phyloP scores from a whole-genome alignment of 2,329 filamentous ascomycete species.

The Septoria linicola region DNA sequence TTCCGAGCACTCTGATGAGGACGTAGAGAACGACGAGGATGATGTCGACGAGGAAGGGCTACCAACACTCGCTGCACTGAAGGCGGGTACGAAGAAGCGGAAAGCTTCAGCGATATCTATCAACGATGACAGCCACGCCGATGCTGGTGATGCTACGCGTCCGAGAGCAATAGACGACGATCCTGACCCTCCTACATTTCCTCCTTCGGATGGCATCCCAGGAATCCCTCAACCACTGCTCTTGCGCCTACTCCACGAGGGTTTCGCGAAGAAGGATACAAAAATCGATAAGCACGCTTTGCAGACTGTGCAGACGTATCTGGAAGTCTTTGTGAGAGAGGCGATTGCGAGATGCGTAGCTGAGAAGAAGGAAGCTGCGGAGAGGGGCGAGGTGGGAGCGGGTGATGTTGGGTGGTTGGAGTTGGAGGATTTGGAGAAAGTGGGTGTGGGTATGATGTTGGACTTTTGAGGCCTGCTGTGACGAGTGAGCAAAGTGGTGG shows the following conservation, averaged over 20 bases:
- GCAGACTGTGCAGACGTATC: conserved; percentile 73
- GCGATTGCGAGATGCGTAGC: conserved; percentile 76
- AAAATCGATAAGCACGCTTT: conserved; percentile 77
- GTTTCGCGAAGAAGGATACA: conserved; percentile 70
- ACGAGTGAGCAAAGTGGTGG: background rate
- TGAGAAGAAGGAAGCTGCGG: conserved; percentile 56
- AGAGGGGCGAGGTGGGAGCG: conserved; percentile 34
- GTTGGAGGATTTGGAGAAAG: conserved; percentile 86
- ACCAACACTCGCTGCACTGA: conserved; percentile 4
- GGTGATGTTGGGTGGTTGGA: conserved; percentile 48
- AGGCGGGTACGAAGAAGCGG: conserved; percentile 14
- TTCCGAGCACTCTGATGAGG: background rate
- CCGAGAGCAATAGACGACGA: background rate
- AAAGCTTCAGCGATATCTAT: conserved; percentile 21
- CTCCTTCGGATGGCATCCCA: conserved; percentile 25
- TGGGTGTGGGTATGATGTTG: conserved; percentile 78
- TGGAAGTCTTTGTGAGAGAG: conserved; percentile 88
- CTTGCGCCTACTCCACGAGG: conserved; percentile 72
- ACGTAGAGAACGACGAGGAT: conserved; percentile 1
- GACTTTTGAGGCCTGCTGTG: conserved; percentile 63
- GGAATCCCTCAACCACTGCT: conserved; percentile 72
- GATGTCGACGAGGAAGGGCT: conserved; percentile 23
- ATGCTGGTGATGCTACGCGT: background rate
- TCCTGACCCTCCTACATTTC: too few species aligned
- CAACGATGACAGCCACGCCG: conserved; percentile 15